These are phyloP conservation scores for Nadsonia fulvescens DNA, from an alignment of 805 yeast species.

Conservation along the genomic window DNA sequence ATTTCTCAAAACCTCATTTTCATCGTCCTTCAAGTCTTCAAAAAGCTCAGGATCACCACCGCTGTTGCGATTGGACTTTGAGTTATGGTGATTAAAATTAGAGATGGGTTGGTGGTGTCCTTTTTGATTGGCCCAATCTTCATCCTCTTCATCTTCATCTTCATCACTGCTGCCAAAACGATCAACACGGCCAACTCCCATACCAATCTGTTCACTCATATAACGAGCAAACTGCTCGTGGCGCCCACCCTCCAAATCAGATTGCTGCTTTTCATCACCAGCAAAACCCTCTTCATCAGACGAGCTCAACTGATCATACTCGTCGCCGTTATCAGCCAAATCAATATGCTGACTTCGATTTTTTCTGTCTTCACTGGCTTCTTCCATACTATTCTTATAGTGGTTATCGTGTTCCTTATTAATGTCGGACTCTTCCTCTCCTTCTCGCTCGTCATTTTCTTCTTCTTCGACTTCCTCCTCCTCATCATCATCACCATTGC, in stretches of 20 bases:
- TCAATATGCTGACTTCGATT: conserved; percentile 6
- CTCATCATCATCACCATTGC: conserved; percentile 14
- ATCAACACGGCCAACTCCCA: too few relatives aligned
- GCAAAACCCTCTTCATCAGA: conserved; percentile 8
- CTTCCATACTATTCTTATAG: conserved; percentile 16
- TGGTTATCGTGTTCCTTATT: conserved; percentile 13
- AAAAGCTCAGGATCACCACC: too few relatives aligned
- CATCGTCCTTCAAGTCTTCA: too few relatives aligned
- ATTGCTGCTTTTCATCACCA: too few relatives aligned
- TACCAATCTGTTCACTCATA: conserved; percentile 58
- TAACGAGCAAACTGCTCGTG: conserved; percentile 48
- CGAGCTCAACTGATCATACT: conserved; percentile 6
- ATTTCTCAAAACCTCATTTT: too few relatives aligned
- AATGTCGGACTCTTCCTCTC: conserved; percentile 11
- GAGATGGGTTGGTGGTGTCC: conserved; percentile 1
- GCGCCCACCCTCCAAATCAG: conserved; percentile 7
- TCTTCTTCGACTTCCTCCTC: conserved; percentile 13
- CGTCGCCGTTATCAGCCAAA: conserved; percentile 3
- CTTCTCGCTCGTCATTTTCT: conserved; percentile 9
- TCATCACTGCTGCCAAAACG: conserved; percentile 37
- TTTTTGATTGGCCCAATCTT: conserved; percentile 17
- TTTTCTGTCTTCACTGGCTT: conserved; percentile 9
- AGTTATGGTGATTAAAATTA: not conserved
- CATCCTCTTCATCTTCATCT: conserved; percentile 41
- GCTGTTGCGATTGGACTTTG: too few relatives aligned